Base-by-base conservation (phyloP, 177 flowering plant genomes). In the Vitis hybrid region DNA sequence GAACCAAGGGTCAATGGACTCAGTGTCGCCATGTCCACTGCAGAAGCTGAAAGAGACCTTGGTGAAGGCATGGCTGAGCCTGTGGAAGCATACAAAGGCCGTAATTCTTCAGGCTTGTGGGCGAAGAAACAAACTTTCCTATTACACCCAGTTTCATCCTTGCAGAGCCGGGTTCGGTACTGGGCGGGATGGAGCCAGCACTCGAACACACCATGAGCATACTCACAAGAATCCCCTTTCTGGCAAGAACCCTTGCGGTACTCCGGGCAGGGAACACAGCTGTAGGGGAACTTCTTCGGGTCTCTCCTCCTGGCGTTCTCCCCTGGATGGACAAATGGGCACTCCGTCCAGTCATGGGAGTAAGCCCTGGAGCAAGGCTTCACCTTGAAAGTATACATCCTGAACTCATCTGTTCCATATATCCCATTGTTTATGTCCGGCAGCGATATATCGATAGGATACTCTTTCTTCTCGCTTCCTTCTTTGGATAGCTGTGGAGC, bases 131-230 rank as follows among this genome's bases (percentile, higher is more conserved):
- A 95, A 2, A 95, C 98, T 76, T 89, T 90, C 29, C 99, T 75
- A 0, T 77, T 60, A 72, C 99, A 95, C 1, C 87, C 86, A 29
- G 83, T 88, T 76, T 90, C 99, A 65, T 95, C 99, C 81, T 95
- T 93, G 80, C 99, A 95, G 13, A 93, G 93, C 62, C 98, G 72
- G 56, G 99, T 95, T 14, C 91, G 75, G 70, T 95, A 93, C 72
- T 91, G 99, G 3, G 99, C 99, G 20, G 99, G 99, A 78, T 95
- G 98, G 2, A 93, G 89, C 99, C 99, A 94, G 51, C 91, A 90
- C 79, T 94, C 99, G 45, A 94, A 94, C 29, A 94, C 98, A 14
- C 99, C 99, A 67, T 95, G 98, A 1, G 98, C 97, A 74, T 91
- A 93, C 71, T 95, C 99, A 68, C 99, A 93, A 6, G 80, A 70